Percentiles rank a stretch among this genome's conserved stretches.
phyloP scores from a whole-genome alignment of 2,329 filamentous ascomycete genomes.

The Colletotrichum salicis region DNA sequence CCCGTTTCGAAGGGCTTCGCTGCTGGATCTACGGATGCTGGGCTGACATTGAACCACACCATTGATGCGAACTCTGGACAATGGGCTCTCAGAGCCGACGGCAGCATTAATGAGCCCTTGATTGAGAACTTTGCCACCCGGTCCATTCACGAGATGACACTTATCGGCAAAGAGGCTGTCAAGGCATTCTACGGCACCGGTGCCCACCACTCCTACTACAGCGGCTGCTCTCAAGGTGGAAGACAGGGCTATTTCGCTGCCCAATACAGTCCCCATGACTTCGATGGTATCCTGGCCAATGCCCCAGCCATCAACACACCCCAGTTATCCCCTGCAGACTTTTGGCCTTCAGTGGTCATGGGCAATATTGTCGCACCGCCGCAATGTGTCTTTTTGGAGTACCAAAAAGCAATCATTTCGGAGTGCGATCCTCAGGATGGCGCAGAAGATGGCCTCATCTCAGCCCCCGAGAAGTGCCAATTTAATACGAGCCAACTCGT shows the following conservation, averaged over 20 bases:
- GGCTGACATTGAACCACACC: constrained; percentile 32
- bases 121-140: constrained; percentile 47
- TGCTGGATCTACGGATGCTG: constrained; percentile 32
- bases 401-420: constrained; percentile 7
- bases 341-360: constrained; percentile 27
- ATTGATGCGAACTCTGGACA: constrained; percentile 29
- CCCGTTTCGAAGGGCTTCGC: not conserved
- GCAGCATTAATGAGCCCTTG: constrained; percentile 39
- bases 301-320: constrained; percentile 48
- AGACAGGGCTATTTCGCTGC: constrained; percentile 66
- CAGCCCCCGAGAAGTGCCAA: constrained; percentile 12
- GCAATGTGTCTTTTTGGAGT: constrained; percentile 13
- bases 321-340: not conserved
- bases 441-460: constrained; percentile 20
- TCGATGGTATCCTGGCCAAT: constrained; percentile 66
- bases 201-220: constrained; percentile 60
- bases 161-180: constrained; percentile 59
- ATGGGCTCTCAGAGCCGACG: constrained; percentile 13
- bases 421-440: constrained; percentile 10
- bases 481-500: not conserved
- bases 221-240: constrained; percentile 70
- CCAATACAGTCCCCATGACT: constrained; percentile 64
- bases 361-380: constrained; percentile 19
- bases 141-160: constrained; percentile 57
- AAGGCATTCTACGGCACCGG: constrained; percentile 55